Percentiles rank a stretch among this genome's conserved stretches.
Evolutionary conservation across 2,329 filamentous ascomycete species (phyloP).

Genomic region (Scedosporium boydii): DNA sequence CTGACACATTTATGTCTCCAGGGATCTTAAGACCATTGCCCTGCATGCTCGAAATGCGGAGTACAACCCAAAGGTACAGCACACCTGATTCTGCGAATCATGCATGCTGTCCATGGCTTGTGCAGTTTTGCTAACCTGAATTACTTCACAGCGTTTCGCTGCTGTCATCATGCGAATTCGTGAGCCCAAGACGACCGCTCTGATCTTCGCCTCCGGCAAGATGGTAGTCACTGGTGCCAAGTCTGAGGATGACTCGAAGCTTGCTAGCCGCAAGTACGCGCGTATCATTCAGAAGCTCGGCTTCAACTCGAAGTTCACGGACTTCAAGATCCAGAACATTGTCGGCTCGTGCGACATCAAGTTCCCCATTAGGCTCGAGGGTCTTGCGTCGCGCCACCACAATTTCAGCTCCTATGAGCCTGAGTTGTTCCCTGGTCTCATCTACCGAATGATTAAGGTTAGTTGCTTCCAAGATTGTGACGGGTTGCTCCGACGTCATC

Average conservation of each 20-base stretch:
- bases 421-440: conserved; percentile 95
- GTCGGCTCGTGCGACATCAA: conserved; percentile 99
- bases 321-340: conserved; percentile 99
- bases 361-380: conserved; percentile 95
- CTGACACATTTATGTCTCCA: neutral
- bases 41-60: conserved; percentile 96
- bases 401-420: conserved; percentile 99
- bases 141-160: conserved; percentile 70
- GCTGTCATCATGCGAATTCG: conserved; percentile 99
- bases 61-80: conserved; percentile 87
- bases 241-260: conserved; percentile 94
- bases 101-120: conserved; percentile 4
- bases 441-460: conserved; percentile 97
- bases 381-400: conserved; percentile 92
- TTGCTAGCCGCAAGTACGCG: conserved; percentile 94
- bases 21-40: conserved; percentile 94
- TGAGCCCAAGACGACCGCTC: conserved; percentile 93
- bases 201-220: conserved; percentile 98
- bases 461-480: conserved; percentile 62
- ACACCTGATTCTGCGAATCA: conserved; percentile 3
- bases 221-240: conserved; percentile 99
- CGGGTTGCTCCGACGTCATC: neutral
- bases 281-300: conserved; percentile 99
- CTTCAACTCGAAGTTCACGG: conserved; percentile 98
- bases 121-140: conserved; percentile 19